Evolutionary conservation across 176 grass and related monocot species (phyloP), one percentile per base, ranked within the genome.

Genomic region (Aegilops longissima): DNA sequence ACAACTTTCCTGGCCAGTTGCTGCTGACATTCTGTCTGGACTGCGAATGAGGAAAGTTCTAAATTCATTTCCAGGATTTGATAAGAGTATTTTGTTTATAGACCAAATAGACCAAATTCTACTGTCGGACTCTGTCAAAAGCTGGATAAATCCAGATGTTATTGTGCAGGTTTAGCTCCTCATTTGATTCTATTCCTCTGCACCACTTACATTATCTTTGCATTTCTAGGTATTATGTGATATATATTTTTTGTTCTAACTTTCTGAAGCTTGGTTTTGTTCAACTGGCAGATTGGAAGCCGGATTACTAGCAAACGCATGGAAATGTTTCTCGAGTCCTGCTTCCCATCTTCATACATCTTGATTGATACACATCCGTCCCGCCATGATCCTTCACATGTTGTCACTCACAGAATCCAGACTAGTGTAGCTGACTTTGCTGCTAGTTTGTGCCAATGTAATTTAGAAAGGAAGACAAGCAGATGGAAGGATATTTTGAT

Each of bases 341-440:
- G 86, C 47, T 87, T 73, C 81, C 92, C 93, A 75, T 82, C 88
- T 88, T 91, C 96, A 67, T 95, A 98, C 86, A 89, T 98, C 82
- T 90, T 98, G 90, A 83, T 95, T 63, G 93, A 98, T 79, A 82
- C 80, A 21, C 93, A 95, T 79, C 93, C 96, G 23, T 92, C 82
- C 59, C 93, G 93, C 70, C 96, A 98, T 82, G 96, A 98, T 92
- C 93, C 96, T 89, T 95, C 91, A 88, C 96, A 98, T 88, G 79
- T 98, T 83, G 88, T 98, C 39, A 95, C 91, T 84, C 92, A 92
- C 81, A 86, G 96, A 87, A 84, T 98, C 80, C 93, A 98, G 87
- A 84, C 90, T 80, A 89, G 84, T 76, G 63, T 98, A 86, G 20
- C 84, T 79, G 92, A 95, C 67, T 98, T 95, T 84, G 88, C 92